These are phyloP conservation scores for Trametes sanguinea DNA, from an alignment of 768 basidiomycete genomes.

Conservation along the genomic window DNA sequence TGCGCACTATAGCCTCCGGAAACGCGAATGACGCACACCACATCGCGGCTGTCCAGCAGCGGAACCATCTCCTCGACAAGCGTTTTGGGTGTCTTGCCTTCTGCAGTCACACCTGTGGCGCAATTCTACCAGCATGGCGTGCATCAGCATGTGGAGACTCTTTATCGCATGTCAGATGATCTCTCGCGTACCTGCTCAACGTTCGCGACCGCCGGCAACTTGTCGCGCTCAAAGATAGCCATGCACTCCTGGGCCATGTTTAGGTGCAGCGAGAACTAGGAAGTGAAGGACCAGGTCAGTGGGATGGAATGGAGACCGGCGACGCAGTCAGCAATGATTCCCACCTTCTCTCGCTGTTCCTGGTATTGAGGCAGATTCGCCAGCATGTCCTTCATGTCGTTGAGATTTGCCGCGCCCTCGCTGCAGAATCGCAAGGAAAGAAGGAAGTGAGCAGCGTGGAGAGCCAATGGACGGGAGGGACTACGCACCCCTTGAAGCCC, in stretches of 20 bases:
- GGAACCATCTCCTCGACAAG: slow-evolving; percentile 99
- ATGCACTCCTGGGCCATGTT: slow-evolving; percentile 99
- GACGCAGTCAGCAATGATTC: neutral
- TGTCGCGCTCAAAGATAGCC: slow-evolving; percentile 87
- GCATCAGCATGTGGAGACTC: neutral
- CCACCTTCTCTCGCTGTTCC: slow-evolving; percentile 91
- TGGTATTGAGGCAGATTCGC: slow-evolving; percentile 93
- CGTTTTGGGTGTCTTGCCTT: slow-evolving; percentile 92
- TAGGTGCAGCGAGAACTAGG: slow-evolving; percentile 91
- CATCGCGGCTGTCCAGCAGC: slow-evolving; percentile 80
- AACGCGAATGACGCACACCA: slow-evolving; percentile 58
- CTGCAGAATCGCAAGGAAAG: slow-evolving; percentile 35
- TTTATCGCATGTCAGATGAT: neutral
- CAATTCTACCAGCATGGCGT: slow-evolving; percentile 63
- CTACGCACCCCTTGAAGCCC: slow-evolving; percentile 81
- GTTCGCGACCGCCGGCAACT: slow-evolving; percentile 76
- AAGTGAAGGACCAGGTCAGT: neutral
- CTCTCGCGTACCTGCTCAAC: slow-evolving; percentile 76
- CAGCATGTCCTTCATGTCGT: slow-evolving; percentile 99
- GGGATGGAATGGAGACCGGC: neutral
- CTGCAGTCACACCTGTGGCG: slow-evolving; percentile 87
- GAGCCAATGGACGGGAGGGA: neutral
- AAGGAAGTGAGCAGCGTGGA: neutral
- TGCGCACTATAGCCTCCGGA: neutral
- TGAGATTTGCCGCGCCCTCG: slow-evolving; percentile 82